Evolutionary conservation across 2,329 filamentous ascomycete genomes (phyloP).

Genomic region (Xylariales sp.): DNA sequence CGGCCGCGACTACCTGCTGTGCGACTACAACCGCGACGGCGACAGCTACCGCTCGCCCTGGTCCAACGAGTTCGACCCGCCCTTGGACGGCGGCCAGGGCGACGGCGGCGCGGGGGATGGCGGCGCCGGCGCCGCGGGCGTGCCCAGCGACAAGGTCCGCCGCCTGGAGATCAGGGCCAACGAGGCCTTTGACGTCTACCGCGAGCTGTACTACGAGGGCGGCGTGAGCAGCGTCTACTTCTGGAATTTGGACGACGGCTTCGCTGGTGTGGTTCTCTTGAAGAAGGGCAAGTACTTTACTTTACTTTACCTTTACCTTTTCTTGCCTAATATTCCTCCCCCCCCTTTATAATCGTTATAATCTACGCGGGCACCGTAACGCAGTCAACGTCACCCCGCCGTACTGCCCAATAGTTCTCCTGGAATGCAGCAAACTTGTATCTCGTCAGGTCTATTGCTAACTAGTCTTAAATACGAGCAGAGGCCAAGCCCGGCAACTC

Average conservation of each 20-base stretch:
- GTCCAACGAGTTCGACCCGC: slow-evolving; percentile 97
- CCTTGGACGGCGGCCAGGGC: slow-evolving; percentile 59
- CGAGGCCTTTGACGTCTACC: slow-evolving; percentile 93
- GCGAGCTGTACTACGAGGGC: slow-evolving; percentile 95
- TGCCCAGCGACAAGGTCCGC: slow-evolving; percentile 84
- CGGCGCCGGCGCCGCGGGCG: slow-evolving; percentile 70
- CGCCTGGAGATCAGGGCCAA: slow-evolving; percentile 94
- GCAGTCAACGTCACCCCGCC: too few species aligned
- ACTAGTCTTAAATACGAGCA: slow-evolving; percentile 33
- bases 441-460: too few species aligned
- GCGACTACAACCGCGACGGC: slow-evolving; percentile 99
- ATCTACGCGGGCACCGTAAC: too few species aligned
- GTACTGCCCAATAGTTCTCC: too few species aligned
- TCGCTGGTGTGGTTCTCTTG: slow-evolving; percentile 89
- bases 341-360: too few species aligned
- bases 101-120: slow-evolving; percentile 50
- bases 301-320: too few species aligned
- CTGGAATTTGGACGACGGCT: slow-evolving; percentile 97
- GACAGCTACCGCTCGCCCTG: slow-evolving; percentile 98
- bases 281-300: slow-evolving; percentile 87
- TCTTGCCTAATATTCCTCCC: too few species aligned
- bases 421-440: too few species aligned
- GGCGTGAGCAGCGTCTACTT: slow-evolving; percentile 96
- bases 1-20: slow-evolving; percentile 93
- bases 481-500: slow-evolving; percentile 62